Conservation (phyloP, 306 rosid species). For the Quercus ilex region DNA sequence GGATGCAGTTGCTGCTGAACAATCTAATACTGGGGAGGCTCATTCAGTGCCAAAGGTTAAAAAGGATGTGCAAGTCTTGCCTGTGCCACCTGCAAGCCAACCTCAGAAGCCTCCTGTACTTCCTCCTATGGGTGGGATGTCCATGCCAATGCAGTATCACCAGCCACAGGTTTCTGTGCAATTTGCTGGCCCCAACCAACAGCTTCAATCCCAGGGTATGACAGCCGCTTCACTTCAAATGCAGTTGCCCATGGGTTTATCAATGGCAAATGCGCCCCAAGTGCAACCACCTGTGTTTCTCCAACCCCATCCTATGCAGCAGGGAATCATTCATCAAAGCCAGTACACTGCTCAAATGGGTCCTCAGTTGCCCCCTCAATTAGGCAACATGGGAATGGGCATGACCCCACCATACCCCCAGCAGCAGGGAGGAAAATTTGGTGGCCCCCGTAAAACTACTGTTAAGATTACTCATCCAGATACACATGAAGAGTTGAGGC, state of each 20-base stretch:
- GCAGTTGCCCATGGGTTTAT: conserved; percentile 59
- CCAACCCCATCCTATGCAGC: conserved; percentile 81
- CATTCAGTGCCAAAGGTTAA: conserved; percentile 41
- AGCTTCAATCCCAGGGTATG: conserved; percentile 79
- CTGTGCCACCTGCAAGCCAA: conserved; percentile 47
- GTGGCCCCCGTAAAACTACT: conserved; percentile 61
- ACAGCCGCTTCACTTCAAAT: conserved; percentile 59
- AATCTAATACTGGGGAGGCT: conserved; percentile 45
- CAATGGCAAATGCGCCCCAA: conserved; percentile 69
- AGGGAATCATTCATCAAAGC: conserved; percentile 65
- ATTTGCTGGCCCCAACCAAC: conserved; percentile 75
- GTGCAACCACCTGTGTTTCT: conserved; percentile 72
- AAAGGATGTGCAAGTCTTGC: conserved; percentile 51
- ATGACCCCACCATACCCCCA: conserved; percentile 56
- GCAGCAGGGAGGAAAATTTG: conserved; percentile 77
- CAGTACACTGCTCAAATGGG: conserved; percentile 67
- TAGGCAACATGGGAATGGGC: conserved; percentile 65
- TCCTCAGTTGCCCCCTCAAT: conserved; percentile 64
- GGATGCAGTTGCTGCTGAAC: conserved; percentile 49
- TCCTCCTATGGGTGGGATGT: conserved; percentile 57
- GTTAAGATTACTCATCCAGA: conserved; percentile 97
- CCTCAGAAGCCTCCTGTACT: conserved; percentile 56
- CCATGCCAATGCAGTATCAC: conserved; percentile 61
- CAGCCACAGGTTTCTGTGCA: conserved; percentile 67
- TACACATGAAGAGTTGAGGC: conserved; percentile 81